phyloP scores from a whole-genome alignment of 2,329 filamentous ascomycete species.

The Fusarium sp. region DNA sequence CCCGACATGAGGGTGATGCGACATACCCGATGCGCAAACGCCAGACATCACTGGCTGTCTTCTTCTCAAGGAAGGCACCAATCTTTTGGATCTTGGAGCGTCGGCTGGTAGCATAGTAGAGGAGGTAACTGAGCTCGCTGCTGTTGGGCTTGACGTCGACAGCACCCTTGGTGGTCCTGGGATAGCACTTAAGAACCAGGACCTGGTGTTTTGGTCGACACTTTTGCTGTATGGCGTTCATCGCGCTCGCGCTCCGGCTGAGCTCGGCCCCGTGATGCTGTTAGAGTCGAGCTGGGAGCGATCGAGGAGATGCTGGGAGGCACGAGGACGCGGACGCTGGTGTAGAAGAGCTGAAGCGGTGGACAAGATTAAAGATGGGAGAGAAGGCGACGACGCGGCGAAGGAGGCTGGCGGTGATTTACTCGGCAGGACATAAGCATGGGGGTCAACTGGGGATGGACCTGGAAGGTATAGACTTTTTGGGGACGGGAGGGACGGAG shows the following conservation, averaged over 20 bases:
- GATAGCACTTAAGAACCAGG: conserved; percentile 95
- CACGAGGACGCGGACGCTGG: neutral
- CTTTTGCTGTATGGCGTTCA: conserved; percentile 75
- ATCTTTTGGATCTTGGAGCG: conserved; percentile 97
- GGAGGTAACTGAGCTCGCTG: conserved; percentile 94
- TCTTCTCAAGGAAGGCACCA: conserved; percentile 92
- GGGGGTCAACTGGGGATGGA: conserved; percentile 9
- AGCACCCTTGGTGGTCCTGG: conserved; percentile 88
- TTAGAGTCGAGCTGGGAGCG: neutral
- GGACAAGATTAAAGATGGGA: conserved; percentile 7
- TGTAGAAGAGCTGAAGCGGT: neutral
- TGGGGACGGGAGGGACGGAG: conserved; percentile 32
- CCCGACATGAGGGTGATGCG: conserved; percentile 19
- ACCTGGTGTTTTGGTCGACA: conserved; percentile 97
- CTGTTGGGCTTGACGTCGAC: conserved; percentile 96
- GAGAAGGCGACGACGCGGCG: conserved; percentile 16
- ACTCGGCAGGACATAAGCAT: conserved; percentile 23
- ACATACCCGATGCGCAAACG: conserved; percentile 85
- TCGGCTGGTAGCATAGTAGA: conserved; percentile 96
- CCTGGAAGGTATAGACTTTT: conserved; percentile 33
- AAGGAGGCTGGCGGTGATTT: conserved; percentile 37
- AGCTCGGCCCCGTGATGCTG: conserved; percentile 28
- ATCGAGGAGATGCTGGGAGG: neutral
- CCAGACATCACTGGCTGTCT: conserved; percentile 92
- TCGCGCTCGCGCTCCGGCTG: conserved; percentile 48